These are phyloP conservation scores for Podospora pseudocomata DNA, from an alignment of 495 filamentous ascomycete species.

Conservation along the genomic window DNA sequence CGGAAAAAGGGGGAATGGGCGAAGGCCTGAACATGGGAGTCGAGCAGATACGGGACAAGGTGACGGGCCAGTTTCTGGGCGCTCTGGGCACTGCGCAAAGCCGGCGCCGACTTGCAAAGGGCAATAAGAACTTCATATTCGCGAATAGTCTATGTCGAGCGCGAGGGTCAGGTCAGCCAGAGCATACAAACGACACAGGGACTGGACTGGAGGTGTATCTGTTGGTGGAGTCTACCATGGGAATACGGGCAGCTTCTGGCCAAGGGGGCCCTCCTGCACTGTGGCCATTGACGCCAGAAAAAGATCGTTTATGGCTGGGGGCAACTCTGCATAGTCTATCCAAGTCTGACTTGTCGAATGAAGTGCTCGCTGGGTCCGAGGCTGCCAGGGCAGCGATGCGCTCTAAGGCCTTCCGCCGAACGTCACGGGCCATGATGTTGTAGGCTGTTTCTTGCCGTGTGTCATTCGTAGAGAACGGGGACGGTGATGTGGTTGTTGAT, in stretches of 20 bases:
- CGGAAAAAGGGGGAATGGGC: conserved; percentile 76
- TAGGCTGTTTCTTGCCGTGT: neutral
- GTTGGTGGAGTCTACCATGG: conserved; percentile 45
- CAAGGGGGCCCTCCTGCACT: conserved; percentile 9
- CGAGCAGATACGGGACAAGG: conserved; percentile 75
- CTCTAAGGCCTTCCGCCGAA: conserved; percentile 63
- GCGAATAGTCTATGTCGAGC: conserved; percentile 51
- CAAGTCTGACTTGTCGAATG: conserved; percentile 62
- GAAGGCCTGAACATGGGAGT: conserved; percentile 74
- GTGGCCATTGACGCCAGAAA: conserved; percentile 36
- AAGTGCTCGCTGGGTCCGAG: conserved; percentile 39
- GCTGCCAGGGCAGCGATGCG: conserved; percentile 66
- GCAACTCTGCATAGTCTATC: conserved; percentile 58
- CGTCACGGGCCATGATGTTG: conserved; percentile 44
- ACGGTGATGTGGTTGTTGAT: too few relatives aligned
- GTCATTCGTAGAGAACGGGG: too few relatives aligned
- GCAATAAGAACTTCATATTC: conserved; percentile 89
- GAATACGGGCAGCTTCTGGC: conserved; percentile 40
- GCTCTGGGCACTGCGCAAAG: conserved; percentile 60
- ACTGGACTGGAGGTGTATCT: neutral
- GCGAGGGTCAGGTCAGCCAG: conserved; percentile 19
- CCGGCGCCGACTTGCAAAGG: conserved; percentile 79
- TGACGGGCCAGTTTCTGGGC: conserved; percentile 70
- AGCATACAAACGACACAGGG: neutral
- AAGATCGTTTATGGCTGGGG: conserved; percentile 35